Evolutionary conservation across 2,329 filamentous ascomycete genomes (phyloP).

Genomic region (Colletotrichum salicis): DNA sequence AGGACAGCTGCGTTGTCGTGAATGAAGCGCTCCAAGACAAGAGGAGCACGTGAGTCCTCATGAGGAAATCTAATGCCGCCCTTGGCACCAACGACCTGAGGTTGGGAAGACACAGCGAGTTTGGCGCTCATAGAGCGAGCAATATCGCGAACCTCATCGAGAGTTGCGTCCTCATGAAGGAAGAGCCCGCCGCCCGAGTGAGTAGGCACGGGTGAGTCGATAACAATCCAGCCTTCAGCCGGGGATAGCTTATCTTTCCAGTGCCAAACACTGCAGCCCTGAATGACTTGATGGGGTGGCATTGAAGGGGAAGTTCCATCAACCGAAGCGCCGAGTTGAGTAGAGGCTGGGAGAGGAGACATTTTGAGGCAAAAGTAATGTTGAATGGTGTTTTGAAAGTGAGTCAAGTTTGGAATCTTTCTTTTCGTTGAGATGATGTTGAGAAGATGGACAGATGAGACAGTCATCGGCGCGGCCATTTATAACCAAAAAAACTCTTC

Average conservation of each 20-base stretch:
- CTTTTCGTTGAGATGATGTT: not conserved
- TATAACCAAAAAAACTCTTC: not conserved
- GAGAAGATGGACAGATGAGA: not conserved
- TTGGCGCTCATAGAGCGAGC: slow-evolving; percentile 2
- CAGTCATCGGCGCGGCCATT: not conserved
- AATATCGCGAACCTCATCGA: not conserved
- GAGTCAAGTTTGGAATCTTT: not conserved
- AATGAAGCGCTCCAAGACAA: not conserved
- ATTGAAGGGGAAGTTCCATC: not conserved
- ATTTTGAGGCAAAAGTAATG: not conserved
- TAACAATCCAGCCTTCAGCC: not conserved
- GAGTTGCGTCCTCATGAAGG: not conserved
- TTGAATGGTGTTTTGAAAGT: not conserved
- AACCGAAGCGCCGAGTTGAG: not conserved
- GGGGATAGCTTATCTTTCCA: not conserved
- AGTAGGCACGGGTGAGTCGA: not conserved
- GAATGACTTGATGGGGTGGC: not conserved
- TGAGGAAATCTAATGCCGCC: not conserved
- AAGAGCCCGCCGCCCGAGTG: not conserved
- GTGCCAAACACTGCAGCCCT: not conserved
- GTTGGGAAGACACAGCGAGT: not conserved
- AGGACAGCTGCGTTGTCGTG: not conserved
- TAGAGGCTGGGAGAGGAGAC: not conserved
- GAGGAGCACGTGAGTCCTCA: not conserved
- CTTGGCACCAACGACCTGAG: not conserved